phyloP scores from a whole-genome alignment of 192 early-diverging fungal species.

The Rhizophagus prolifer region DNA sequence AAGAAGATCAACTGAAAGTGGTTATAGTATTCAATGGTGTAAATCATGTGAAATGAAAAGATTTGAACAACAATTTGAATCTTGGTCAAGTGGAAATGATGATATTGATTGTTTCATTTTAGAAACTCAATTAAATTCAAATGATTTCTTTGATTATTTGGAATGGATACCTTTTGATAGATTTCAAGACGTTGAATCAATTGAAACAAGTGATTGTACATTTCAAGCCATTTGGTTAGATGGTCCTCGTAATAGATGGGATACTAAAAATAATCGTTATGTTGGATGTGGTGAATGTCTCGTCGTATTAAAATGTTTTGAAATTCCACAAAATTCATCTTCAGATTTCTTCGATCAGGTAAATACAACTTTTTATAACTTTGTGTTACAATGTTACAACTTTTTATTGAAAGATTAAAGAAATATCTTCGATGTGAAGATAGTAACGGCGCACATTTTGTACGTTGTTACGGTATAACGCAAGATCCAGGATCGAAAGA shows the following conservation, averaged over 20 bases:
- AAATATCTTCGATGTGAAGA: not conserved
- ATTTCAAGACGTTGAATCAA: not conserved
- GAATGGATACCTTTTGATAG: constrained; percentile 25
- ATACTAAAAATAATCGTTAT: not conserved
- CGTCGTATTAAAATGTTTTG: constrained; percentile 13
- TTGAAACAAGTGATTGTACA: not conserved
- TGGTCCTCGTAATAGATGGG: constrained; percentile 9
- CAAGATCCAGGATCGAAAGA: constrained; percentile 31
- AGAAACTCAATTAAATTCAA: constrained; percentile 13
- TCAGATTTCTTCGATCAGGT: constrained; percentile 18
- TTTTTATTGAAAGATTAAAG: too few relatives aligned
- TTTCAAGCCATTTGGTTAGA: constrained; percentile 18
- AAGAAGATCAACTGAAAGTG: not conserved
- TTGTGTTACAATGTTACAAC: too few relatives aligned
- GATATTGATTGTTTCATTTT: constrained; percentile 22
- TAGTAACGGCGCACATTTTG: not conserved
- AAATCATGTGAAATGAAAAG: constrained; percentile 1
- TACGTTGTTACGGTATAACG: constrained; percentile 7
- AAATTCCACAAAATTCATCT: constrained; percentile 1
- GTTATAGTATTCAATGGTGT: constrained; percentile 23
- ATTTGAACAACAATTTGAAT: constrained; percentile 7
- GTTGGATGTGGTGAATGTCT: not conserved
- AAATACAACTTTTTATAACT: too few relatives aligned
- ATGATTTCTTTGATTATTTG: not conserved
- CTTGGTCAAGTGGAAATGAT: constrained; percentile 18